phyloP scores from a whole-genome alignment of 805 yeast genomes.

The Sungouiozyma ichnusensis region DNA sequence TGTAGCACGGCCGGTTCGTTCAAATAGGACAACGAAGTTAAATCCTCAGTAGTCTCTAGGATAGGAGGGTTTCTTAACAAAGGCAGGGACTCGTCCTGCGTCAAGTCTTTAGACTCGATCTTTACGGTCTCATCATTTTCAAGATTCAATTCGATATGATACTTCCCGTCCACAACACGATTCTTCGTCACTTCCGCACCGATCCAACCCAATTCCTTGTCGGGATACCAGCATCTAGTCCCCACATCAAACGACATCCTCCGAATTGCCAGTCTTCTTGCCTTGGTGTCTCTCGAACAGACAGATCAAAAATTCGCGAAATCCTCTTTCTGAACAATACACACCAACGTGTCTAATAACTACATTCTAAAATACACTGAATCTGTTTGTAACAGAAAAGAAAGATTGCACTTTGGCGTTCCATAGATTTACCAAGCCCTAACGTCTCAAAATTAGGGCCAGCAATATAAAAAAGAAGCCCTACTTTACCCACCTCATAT shows the following conservation, averaged over 20 bases:
- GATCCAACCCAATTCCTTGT: constrained; percentile 58
- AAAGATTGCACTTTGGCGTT: background rate
- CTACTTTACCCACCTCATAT: no score
- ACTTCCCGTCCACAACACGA: constrained; percentile 33
- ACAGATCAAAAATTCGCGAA: background rate
- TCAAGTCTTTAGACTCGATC: constrained; percentile 35
- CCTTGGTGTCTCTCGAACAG: background rate
- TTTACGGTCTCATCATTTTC: constrained; percentile 41
- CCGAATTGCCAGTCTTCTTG: constrained; percentile 3
- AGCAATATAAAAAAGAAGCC: no score
- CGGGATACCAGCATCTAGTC: constrained; percentile 72
- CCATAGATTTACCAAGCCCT: no score
- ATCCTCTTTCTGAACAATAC: background rate
- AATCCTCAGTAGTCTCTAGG: constrained; percentile 87
- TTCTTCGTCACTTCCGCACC: constrained; percentile 52
- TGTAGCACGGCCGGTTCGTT: constrained; percentile 95
- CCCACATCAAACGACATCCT: constrained; percentile 38
- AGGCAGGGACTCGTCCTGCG: constrained; percentile 42
- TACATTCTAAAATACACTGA: no score
- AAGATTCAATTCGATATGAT: constrained; percentile 39
- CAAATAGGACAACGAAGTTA: constrained; percentile 81
- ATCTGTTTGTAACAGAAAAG: constrained; percentile 8
- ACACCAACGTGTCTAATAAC: background rate
- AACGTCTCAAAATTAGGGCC: background rate
- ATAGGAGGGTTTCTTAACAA: constrained; percentile 85